Evolutionary conservation across 306 rosid genomes (phyloP).

Genomic region (apple (Malus domestica)): DNA sequence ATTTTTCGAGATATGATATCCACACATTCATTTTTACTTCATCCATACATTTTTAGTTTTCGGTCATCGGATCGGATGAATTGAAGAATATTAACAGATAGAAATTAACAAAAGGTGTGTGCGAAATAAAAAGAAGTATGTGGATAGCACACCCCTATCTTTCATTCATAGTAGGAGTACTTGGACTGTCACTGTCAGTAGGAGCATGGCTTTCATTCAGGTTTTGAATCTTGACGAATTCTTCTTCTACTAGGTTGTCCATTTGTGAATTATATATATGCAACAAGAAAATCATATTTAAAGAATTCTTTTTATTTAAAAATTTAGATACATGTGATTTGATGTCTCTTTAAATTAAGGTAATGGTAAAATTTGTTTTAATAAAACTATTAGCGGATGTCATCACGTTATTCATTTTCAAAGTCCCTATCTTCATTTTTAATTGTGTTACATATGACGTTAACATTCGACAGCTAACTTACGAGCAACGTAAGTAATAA

Average conservation of each 20-base stretch:
- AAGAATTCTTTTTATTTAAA: too few species aligned
- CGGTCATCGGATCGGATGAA: too few species aligned
- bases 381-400: neutral
- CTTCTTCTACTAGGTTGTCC: neutral
- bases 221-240: neutral
- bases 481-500: neutral
- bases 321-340: too few species aligned
- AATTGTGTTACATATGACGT: too few species aligned
- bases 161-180: neutral
- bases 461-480: neutral
- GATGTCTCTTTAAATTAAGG: neutral
- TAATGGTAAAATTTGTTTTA: too few species aligned
- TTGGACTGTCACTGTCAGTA: slow-evolving; percentile 3
- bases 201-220: neutral
- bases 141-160: neutral
- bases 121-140: too few species aligned
- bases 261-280: neutral
- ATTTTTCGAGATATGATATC: too few species aligned
- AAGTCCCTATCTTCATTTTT: too few species aligned
- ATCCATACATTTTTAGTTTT: too few species aligned
- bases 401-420: neutral
- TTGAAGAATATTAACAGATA: too few species aligned
- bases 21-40: too few species aligned
- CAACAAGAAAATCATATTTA: neutral
- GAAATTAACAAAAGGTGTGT: too few species aligned